Conservation (phyloP, 1,284 basidiomycete species). For the Bondarzewia mesenterica region DNA sequence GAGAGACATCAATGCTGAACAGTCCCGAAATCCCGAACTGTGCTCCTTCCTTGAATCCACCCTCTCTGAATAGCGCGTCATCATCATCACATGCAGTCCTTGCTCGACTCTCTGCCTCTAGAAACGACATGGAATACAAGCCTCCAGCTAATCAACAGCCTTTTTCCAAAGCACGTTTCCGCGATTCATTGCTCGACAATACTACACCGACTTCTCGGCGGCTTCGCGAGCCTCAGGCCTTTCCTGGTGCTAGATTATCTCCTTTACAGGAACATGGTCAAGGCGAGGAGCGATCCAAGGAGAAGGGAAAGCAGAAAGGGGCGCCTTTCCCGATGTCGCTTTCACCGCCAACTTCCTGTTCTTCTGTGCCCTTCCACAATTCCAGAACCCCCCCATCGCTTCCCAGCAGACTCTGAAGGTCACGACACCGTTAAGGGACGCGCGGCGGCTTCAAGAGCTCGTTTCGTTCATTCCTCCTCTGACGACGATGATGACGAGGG, state of each 20-base stretch:
- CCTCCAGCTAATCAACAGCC: neutral
- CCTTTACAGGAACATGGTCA: neutral
- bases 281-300: neutral
- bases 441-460: too few species aligned
- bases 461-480: too few species aligned
- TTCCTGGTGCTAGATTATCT: neutral
- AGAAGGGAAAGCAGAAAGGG: neutral
- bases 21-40: too few species aligned
- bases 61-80: too few species aligned
- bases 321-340: neutral
- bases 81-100: neutral
- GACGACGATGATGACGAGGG: neutral
- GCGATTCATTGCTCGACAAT: neutral
- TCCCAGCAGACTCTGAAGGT: neutral
- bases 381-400: neutral
- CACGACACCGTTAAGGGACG: too few species aligned
- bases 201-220: neutral
- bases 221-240: neutral
- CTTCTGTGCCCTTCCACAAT: neutral
- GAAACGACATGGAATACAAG: neutral
- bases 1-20: too few species aligned
- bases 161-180: neutral
- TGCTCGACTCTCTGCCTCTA: neutral
- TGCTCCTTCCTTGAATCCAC: too few species aligned
- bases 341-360: neutral